phyloP scores from a whole-genome alignment of 305 asterid genomes.

The Solanum hybrid region DNA sequence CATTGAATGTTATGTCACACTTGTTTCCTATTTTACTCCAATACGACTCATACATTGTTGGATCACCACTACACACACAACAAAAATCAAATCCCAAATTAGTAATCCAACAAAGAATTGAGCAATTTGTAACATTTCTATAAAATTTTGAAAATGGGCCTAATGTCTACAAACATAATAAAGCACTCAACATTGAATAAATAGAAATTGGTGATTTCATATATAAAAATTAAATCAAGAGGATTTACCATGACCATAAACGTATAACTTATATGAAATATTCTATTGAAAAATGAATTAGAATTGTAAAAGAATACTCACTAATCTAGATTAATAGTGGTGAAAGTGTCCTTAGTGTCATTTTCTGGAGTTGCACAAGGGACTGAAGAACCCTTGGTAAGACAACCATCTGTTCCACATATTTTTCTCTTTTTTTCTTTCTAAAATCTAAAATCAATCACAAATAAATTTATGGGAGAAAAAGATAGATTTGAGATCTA shows the following conservation, averaged over 20 bases:
- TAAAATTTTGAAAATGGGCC: not conserved
- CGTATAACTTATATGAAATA: not conserved
- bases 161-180: no score
- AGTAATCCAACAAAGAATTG: not conserved
- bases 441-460: not conserved
- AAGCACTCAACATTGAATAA: no score
- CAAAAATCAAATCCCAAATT: not conserved
- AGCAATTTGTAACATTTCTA: not conserved
- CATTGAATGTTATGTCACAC: not conserved
- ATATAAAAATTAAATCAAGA: not conserved
- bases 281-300: not conserved
- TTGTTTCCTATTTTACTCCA: not conserved
- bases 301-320: constrained; percentile 15
- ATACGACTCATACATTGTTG: no score
- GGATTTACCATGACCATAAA: not conserved
- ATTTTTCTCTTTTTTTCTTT: not conserved
- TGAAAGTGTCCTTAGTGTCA: constrained; percentile 8
- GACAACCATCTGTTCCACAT: constrained; percentile 31
- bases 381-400: constrained; percentile 7
- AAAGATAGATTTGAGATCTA: not conserved
- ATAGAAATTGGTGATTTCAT: no score
- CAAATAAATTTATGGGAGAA: not conserved
- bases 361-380: constrained; percentile 1
- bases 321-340: not conserved
- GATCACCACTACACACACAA: not conserved